Conservation (phyloP, 2,329 filamentous ascomycete species). For the Aspergillus sp. region DNA sequence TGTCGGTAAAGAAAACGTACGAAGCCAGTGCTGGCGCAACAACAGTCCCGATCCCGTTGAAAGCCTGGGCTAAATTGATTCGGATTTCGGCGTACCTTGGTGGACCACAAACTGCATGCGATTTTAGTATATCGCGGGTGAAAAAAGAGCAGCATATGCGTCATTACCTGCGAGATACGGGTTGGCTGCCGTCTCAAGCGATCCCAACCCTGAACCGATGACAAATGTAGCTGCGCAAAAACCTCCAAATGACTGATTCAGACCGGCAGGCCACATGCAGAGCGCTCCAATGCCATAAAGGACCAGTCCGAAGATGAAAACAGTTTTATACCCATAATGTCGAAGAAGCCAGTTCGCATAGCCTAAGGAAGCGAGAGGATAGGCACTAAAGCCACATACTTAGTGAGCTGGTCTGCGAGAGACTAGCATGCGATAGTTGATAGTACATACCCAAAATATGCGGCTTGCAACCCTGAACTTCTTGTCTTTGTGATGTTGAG, state of each 20-base stretch:
- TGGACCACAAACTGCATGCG: constrained; percentile 65
- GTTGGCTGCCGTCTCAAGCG: constrained; percentile 75
- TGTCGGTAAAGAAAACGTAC: constrained; percentile 68
- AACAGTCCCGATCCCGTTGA: constrained; percentile 74
- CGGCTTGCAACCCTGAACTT: constrained; percentile 62
- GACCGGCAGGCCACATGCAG: constrained; percentile 80
- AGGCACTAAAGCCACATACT: constrained; percentile 39
- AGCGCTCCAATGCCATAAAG: constrained; percentile 72
- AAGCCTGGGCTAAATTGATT: constrained; percentile 74
- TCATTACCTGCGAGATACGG: constrained; percentile 64
- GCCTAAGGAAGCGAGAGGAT: constrained; percentile 54
- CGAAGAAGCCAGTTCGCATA: constrained; percentile 64
- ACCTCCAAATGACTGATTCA: constrained; percentile 70
- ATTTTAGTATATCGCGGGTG: constrained; percentile 18
- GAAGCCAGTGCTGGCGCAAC: constrained; percentile 71
- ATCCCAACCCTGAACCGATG: constrained; percentile 70
- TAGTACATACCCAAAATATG: constrained; percentile 59
- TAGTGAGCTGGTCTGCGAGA: not conserved
- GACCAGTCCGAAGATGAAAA: constrained; percentile 72
- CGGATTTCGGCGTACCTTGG: constrained; percentile 72
- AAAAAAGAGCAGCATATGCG: not conserved
- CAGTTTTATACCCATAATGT: constrained; percentile 74
- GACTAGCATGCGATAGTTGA: no score
- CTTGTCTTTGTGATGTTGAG: constrained; percentile 56
- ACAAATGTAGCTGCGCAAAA: constrained; percentile 73